A percentile compares a stretch with the other conserved stretches of the same genome.
Evolutionary conservation across 805 yeast species (phyloP).

Genomic region (Metschnikowia lochheadii): DNA sequence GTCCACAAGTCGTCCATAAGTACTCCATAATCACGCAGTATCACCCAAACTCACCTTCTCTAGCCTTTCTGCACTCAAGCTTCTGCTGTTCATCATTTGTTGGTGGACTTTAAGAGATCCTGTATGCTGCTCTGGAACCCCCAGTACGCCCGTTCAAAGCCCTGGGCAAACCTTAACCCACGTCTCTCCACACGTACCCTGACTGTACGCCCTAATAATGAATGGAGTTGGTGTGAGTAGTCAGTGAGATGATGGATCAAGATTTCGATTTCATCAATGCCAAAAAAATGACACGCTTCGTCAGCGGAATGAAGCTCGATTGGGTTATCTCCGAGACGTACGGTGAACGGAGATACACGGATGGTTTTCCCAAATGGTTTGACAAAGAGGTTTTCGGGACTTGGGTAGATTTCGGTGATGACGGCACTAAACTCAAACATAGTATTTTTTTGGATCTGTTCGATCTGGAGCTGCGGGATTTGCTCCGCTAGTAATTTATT

Average conservation of each 20-base stretch:
- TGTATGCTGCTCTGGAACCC: background rate
- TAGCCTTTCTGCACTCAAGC: too few relatives aligned
- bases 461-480: background rate
- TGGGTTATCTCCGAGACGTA: constrained; percentile 3
- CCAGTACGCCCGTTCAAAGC: constrained; percentile 13
- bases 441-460: background rate
- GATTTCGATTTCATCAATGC: constrained; percentile 15
- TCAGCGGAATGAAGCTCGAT: constrained; percentile 10
- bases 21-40: too few relatives aligned
- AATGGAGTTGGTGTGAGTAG: background rate
- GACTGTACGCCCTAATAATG: constrained; percentile 1
- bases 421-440: constrained; percentile 3
- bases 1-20: too few relatives aligned
- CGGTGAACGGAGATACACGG: constrained; percentile 10
- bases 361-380: constrained; percentile 16
- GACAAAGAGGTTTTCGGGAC: constrained; percentile 10
- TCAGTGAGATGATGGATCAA: constrained; percentile 8
- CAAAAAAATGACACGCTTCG: constrained; percentile 14
- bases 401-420: constrained; percentile 6
- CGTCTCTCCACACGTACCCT: constrained; percentile 2
- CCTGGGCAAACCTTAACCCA: background rate
- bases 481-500: background rate
- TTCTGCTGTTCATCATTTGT: too few relatives aligned
- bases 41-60: too few relatives aligned
- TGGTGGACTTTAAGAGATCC: background rate